phyloP scores from a whole-genome alignment of 306 rosid genomes.

The Sphenostylis stenocarpa region DNA sequence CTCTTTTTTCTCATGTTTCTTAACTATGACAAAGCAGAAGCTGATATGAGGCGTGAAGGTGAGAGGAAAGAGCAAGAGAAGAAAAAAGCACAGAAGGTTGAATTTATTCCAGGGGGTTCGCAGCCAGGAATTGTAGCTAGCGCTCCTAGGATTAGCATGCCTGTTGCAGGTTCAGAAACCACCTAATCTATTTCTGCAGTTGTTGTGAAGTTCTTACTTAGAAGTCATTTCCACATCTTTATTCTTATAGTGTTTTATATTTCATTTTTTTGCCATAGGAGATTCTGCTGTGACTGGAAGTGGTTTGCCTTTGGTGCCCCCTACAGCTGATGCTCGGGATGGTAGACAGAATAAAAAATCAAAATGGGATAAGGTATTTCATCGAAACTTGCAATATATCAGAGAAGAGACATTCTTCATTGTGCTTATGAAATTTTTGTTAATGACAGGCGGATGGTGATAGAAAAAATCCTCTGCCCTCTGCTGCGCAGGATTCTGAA shows the following conservation, averaged over 20 bases:
- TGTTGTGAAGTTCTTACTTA: constrained; percentile 25
- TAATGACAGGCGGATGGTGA: constrained; percentile 75
- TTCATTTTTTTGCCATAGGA: constrained; percentile 40
- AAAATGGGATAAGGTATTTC: constrained; percentile 60
- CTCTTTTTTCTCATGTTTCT: constrained; percentile 25
- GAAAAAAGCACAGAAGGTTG: constrained; percentile 66
- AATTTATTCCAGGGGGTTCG: constrained; percentile 61
- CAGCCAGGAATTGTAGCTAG: constrained; percentile 57
- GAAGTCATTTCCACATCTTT: constrained; percentile 14
- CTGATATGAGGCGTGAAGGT: constrained; percentile 81
- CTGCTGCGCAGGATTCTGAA: constrained; percentile 60
- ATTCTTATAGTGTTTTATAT: constrained; percentile 26
- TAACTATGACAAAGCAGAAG: constrained; percentile 53
- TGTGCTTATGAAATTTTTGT: constrained; percentile 28
- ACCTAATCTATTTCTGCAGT: constrained; percentile 13
- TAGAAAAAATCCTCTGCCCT: constrained; percentile 62
- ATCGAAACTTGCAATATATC: neutral
- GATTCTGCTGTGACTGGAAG: constrained; percentile 41
- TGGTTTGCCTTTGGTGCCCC: constrained; percentile 53
- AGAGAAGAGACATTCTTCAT: constrained; percentile 6
- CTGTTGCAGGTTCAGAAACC: constrained; percentile 49
- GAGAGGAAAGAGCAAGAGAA: constrained; percentile 83
- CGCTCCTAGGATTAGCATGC: constrained; percentile 48
- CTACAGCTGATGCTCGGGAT: constrained; percentile 61
- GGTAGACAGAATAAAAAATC: constrained; percentile 65